Evolutionary conservation across 148 eudicot species (phyloP), one percentile per base, ranked within the genome.

Genomic region (Fagopyrum homotropicum): DNA sequence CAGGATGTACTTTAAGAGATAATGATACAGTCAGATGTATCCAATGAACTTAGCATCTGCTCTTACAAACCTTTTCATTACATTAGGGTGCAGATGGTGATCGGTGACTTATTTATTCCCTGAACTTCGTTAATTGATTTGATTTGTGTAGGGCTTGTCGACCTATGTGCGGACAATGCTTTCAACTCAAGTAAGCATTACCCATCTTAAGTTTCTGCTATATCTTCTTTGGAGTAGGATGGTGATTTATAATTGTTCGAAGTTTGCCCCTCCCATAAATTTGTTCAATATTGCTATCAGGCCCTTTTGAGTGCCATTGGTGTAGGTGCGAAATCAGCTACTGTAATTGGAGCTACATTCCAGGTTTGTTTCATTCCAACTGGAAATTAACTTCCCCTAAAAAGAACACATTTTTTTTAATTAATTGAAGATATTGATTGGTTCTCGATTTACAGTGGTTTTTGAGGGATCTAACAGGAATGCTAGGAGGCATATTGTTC

Each of bases 301-400:
- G 99, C 99, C 77, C 99, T 95, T 75, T 78, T 95, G 83, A 84
- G 99, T 90, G 99, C 99, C 72, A 95, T 95, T 79, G 99, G 99
- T 51, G 99, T 95, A 57, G 99, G 99, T 74, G 99, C 88, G 75
- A 92, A 90, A 79, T 89, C 99, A 29, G 99, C 99, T 14, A 90
- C 99, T 49, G 97, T 90, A 15, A 85, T 95, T 55, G 99, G 99
- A 80, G 99, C 99, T 66, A 95, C 99, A 63, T 95, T 95, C 84
- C 99, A 90, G 97, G 99, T 89, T 76, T 45, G 30, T 72, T 47
- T 17, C 19, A 14, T 66, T 66, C 12, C 9, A 66, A 35, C 46
- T 6, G 46, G 47, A 66, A 43, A 66, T 14, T 3, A 66, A 66
- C 15, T 14, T 43, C 6, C 17, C 35, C 71, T 0, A 5, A 12